Evolutionary conservation across 441 rosid genomes (phyloP), one percentile per base, ranked within the genome.

Genomic region (Pelargonium fulgidum): DNA sequence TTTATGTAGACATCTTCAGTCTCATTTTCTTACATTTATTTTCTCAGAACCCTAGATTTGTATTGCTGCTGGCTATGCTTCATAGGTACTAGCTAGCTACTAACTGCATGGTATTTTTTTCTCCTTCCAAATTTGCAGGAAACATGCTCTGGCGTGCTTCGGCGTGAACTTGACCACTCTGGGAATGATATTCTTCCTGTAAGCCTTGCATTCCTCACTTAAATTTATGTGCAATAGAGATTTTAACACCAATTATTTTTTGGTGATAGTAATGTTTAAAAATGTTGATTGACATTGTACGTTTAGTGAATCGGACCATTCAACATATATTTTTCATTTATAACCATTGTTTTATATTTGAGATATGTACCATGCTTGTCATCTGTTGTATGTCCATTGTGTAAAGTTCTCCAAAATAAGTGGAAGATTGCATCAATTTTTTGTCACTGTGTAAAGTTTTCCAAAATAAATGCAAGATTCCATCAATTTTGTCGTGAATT

Each of bases 101-200:
- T 39, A 39, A 39, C 42, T 39, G 9, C 10, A 39, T 39, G 42
- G 42, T 61, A 9, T 22, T 9, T 1, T 69, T 73, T 33, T 66
- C 9, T 69, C 1, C 45, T 68, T 69, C 29, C 22, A 17, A 70
- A 64, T 74, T 68, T 65, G 76, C 84, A 89, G 99, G 99, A 95
- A 66, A 89, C 92, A 12, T 95, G 95, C 76, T 92, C 81, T 58
- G 93, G 95, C 19, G 86, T 81, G 67, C 70, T 95, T 68, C 82
- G 98, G 39, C 81, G 99, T 69, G 96, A 95, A 84, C 65, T 92
- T 72, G 98, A 90, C 70, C 95, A 88, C 76, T 95, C 94, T 63
- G 77, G 71, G 2, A 72, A 79, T 29, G 97, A 95, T 68, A 79
- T 90, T 73, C 81, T 83, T 50, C 17, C 73, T 52, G 98, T 92